These are phyloP conservation scores for Solanum pennellii DNA, from an alignment of 257 asterid species.

Conservation along the genomic window DNA sequence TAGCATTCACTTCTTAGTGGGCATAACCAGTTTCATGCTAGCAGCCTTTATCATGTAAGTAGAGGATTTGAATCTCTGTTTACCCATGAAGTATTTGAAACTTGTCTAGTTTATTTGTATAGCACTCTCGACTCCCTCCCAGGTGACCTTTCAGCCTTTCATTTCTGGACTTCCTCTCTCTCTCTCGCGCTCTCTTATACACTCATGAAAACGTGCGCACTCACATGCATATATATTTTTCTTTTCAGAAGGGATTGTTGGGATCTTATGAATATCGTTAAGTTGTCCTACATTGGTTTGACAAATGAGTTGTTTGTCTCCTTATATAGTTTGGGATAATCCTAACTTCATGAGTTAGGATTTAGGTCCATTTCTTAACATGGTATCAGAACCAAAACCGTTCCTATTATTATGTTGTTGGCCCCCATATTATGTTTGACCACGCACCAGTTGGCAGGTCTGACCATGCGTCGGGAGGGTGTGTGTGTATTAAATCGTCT, in stretches of 20 bases:
- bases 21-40: slow-evolving; percentile 41
- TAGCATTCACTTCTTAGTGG: slow-evolving; percentile 56
- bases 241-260: background rate
- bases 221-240: background rate
- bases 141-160: background rate
- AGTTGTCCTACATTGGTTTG: background rate
- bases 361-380: background rate
- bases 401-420: background rate
- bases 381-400: background rate
- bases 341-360: background rate
- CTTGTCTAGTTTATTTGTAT: background rate
- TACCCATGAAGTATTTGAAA: background rate
- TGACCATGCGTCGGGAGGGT: background rate
- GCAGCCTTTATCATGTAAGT: slow-evolving; percentile 61
- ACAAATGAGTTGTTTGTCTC: background rate
- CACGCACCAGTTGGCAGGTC: background rate
- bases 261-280: background rate
- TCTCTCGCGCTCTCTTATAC: background rate
- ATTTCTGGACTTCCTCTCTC: background rate
- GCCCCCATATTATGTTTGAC: background rate
- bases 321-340: background rate
- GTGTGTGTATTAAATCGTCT: background rate
- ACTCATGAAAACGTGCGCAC: background rate
- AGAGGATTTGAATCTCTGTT: background rate
- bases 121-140: background rate